Evolutionary conservation across 139 green algal species (phyloP), one percentile per base, ranked within the genome.

Genomic region (Picochlorum sp.): DNA sequence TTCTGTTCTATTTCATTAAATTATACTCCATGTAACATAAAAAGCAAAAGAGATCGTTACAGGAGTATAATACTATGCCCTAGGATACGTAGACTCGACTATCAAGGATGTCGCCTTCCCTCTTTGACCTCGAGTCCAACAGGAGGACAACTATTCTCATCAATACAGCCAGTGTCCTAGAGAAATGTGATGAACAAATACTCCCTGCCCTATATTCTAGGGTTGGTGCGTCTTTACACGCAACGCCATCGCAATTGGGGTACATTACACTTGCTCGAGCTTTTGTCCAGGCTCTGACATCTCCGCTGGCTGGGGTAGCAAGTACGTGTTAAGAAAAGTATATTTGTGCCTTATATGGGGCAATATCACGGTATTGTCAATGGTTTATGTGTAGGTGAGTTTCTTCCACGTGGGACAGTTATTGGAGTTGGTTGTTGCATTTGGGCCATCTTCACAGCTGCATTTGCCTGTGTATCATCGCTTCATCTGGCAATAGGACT

Each of bases 161-260:
- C 60, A 92, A 89, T 60, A 57, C 85, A 41, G 80, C 81, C 2
- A 70, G 77, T 23, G 70, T 91, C 15, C 68, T 92, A 62, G 85
- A 92, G 72, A 64, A 77, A 28, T 78, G 76, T 10, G 83, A 90
- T 44, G 84, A 90, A 69, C 70, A 83, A 61, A 80, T 89, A 34
- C 67, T 94, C 8, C 86, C 86, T 14, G 86, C 86, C 1, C 71
- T 95, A 14, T 95, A 95, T 59, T 67, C 74, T n/a, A 81, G 67
- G 45, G 58, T 92, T 14, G 87, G 83, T 9, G 65, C 56, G 18
- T 76, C 76, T 1, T 75, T 90, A 7, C 15, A 66, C 14, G 85
- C 85, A 31, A 85, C 72, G 3, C 88, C 88, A 1, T 75, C 76
- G 0, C 66, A 90, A 69, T 76, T 92, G 23, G 85, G 85, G 23